Percentiles rank a stretch among this genome's conserved stretches.
phyloP scores from a whole-genome alignment of 306 rosid species.

The Inga leiocalycina region DNA sequence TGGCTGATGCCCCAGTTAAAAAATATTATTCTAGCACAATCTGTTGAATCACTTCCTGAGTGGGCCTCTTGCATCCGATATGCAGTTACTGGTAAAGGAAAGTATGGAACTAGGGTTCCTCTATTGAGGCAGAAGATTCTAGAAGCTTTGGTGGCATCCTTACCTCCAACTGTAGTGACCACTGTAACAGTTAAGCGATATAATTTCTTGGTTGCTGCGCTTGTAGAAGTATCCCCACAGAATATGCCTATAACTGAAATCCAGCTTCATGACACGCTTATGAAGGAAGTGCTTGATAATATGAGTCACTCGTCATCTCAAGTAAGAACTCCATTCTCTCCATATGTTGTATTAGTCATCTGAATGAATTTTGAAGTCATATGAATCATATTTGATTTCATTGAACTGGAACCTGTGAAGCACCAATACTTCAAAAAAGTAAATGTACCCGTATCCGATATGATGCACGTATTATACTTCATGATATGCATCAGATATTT shows the following conservation, averaged over 20 bases:
- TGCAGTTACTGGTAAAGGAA: constrained; percentile 98
- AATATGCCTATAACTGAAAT: constrained; percentile 80
- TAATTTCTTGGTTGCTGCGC: constrained; percentile 93
- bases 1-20: constrained; percentile 91
- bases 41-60: constrained; percentile 95
- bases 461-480: not conserved
- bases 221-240: constrained; percentile 86
- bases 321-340: constrained; percentile 57
- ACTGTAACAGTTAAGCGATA: constrained; percentile 88
- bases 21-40: constrained; percentile 77
- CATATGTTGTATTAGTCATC: constrained; percentile 25
- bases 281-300: constrained; percentile 83
- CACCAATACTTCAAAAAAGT: not conserved
- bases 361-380: constrained; percentile 19
- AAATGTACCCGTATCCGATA: not conserved
- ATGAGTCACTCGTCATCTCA: constrained; percentile 99
- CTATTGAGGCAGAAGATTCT: constrained; percentile 85
- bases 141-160: constrained; percentile 76
- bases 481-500: no score
- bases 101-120: constrained; percentile 87
- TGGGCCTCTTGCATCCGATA: constrained; percentile 97
- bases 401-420: not conserved
- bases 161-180: constrained; percentile 88
- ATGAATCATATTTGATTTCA: constrained; percentile 20
- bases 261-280: constrained; percentile 73